Evolutionary conservation across 2,329 filamentous ascomycete genomes (phyloP), one percentile per base, ranked within the genome.

Genomic region (Cercospora janseana): DNA sequence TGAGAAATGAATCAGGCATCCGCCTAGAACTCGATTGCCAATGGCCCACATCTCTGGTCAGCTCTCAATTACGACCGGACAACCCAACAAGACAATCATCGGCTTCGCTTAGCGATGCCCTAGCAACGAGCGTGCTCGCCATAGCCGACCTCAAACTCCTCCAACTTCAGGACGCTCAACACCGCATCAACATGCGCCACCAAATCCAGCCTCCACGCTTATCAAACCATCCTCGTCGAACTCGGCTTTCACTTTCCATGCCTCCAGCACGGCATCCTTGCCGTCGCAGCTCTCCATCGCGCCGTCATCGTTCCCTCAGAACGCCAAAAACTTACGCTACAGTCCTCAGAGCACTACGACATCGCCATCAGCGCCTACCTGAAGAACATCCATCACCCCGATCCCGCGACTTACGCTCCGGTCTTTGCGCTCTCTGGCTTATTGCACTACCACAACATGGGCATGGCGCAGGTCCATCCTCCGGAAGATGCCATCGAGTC

Each of bases 251-350:
- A 52, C 7, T 46, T 57, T 26, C 56, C 48, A 4, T 59, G 58
- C 40, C 46, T 61, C 9, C 55, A 60, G 28, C 59, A 56, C 18
- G 56, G 49, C 8, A 52, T 61, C 42, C 47, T 61, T 3, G 56
- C 57, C 7, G 43, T 61, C 1, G 43, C 59, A 4, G 59, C 56
- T 9, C 43, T 61, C 6, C 59, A 61, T 47, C 47, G 49, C 26
- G 57, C 57, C 4, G 44, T 29, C 7, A 40, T 52, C 18, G 46
- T 43, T 16, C 51, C 55, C 7, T 42, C 40, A 9, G 57, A 60
- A 21, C 46, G 49, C 6, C 45, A 46, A 10, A 38, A 52, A 9
- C 48, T 46, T 13, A 21, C 46, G 31, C 51, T 40, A 21, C 49
- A 50, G 21, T 55, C 52, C 8, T 50, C 52, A 7, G 28, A 42